Evolutionary conservation across 2,329 filamentous ascomycete genomes (phyloP), one percentile per base, ranked within the genome.

Genomic region (Thelonectria olida): DNA sequence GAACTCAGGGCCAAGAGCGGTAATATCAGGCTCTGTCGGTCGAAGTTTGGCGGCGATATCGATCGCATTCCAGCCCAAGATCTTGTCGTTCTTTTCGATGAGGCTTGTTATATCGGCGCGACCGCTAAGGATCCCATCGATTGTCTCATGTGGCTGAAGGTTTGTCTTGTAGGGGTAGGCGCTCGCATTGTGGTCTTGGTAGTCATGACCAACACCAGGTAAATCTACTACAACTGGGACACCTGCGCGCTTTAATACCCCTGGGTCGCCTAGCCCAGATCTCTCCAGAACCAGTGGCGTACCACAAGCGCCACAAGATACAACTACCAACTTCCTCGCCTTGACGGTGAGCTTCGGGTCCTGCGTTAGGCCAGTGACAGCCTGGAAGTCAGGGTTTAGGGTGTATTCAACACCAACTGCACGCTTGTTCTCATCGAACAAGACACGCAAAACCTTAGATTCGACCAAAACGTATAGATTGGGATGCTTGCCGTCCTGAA

Each of bases 361-460:
- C 5, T 64, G 59, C 0, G 57, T 63, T 2, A 64, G n/a, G 0
- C 38, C 51, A 2, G 61, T 51, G 6, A 58, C 27, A 4, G 62
- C 54, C 28, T 75, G 72, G 25, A 71, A 70, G 4, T 54, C 58
- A 7, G 73, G 53, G 27, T 73, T 85, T 25, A 82, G 81, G 19
- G 82, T 79, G 64, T 84, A 88, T 66, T 90, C 85, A 2, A 91
- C 82, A 0, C 88, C 88, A 0, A 81, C 77, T 3, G 88, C 89
- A 38, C 78, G 73, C 41, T 81, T 85, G 3, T 80, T 77, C 4
- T 84, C 79, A 5, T 77, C 66, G 50, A 89, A 85, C 5, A 88
- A 57, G 1, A 89, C 80, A 3, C 81, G 81, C 2, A 82, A 75
- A 1, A 90, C 86, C 57, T 84, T 84, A 2, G 83, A 81, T 65